These are phyloP conservation scores for Bipolaris sorokiniana DNA, from an alignment of 2,329 filamentous ascomycete species.

Conservation along the genomic window DNA sequence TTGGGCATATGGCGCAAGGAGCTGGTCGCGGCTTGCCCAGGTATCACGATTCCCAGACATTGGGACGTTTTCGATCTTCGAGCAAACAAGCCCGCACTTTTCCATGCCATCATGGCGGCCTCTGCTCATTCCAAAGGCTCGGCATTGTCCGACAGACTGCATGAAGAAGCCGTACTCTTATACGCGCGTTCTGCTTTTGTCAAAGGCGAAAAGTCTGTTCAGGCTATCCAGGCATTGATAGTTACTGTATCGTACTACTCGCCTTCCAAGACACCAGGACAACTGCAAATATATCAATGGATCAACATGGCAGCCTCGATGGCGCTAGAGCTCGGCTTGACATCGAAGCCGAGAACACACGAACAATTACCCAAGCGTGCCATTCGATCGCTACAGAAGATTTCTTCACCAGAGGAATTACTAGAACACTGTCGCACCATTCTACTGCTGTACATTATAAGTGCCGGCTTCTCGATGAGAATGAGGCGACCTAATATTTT, in stretches of 20 bases:
- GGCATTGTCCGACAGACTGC: conserved; percentile 38
- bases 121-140: conserved; percentile 43
- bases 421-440: conserved; percentile 46
- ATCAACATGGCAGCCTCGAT: conserved; percentile 46
- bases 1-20: conserved; percentile 42
- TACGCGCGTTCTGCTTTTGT: conserved; percentile 45
- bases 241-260: conserved; percentile 45
- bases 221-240: conserved; percentile 45
- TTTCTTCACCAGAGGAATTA: conserved; percentile 44
- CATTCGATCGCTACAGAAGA: conserved; percentile 40
- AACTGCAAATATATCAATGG: conserved; percentile 45
- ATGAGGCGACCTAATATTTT: conserved; percentile 45
- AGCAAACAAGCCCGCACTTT: conserved; percentile 41
- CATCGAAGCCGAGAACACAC: conserved; percentile 46
- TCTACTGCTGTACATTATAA: conserved; percentile 39
- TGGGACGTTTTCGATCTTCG: conserved; percentile 42
- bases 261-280: conserved; percentile 40
- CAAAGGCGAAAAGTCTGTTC: conserved; percentile 47
- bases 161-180: conserved; percentile 44
- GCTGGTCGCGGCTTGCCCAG: conserved; percentile 37
- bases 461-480: conserved; percentile 44
- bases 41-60: conserved; percentile 37
- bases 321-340: conserved; percentile 46
- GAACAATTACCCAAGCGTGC: conserved; percentile 46
- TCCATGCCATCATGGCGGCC: conserved; percentile 47